Percentiles rank a stretch among this genome's conserved stretches.
Evolutionary conservation across 495 filamentous ascomycete genomes (phyloP).

Genomic region (Podospora pseudoanserina): DNA sequence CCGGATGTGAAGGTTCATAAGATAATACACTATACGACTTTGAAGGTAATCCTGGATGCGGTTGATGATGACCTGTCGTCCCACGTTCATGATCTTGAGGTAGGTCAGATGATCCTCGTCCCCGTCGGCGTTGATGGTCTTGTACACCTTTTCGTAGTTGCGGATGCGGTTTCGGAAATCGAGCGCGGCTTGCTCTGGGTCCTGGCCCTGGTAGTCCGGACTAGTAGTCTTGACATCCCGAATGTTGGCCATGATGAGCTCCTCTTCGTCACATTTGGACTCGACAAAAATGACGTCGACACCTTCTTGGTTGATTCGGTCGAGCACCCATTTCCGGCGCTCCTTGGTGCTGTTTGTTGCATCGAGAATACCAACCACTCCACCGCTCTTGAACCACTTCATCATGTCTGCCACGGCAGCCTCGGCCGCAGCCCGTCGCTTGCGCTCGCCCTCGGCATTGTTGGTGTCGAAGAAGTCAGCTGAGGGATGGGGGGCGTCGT

Average conservation of each 20-base stretch:
- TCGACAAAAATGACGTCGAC: slow-evolving; percentile 94
- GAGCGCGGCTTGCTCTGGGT: slow-evolving; percentile 80
- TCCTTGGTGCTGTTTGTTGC: slow-evolving; percentile 91
- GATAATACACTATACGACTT: slow-evolving; percentile 92
- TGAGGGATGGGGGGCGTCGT: slow-evolving; percentile 76
- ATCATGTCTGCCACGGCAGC: slow-evolving; percentile 89
- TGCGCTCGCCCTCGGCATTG: slow-evolving; percentile 85
- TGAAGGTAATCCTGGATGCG: slow-evolving; percentile 95
- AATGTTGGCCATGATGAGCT: slow-evolving; percentile 94
- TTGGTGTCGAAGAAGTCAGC: slow-evolving; percentile 90
- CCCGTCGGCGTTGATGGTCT: slow-evolving; percentile 73
- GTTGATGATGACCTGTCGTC: slow-evolving; percentile 93
- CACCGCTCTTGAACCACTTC: slow-evolving; percentile 75
- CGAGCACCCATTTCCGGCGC: slow-evolving; percentile 86
- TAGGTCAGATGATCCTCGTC: slow-evolving; percentile 84
- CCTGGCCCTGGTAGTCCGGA: slow-evolving; percentile 90
- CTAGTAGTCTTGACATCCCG: slow-evolving; percentile 95
- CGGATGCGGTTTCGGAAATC: slow-evolving; percentile 93
- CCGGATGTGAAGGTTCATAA: slow-evolving; percentile 97
- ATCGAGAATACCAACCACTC: slow-evolving; percentile 86
- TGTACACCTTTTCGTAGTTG: slow-evolving; percentile 94
- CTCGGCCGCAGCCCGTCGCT: slow-evolving; percentile 81
- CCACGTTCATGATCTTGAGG: slow-evolving; percentile 95
- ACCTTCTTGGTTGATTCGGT: slow-evolving; percentile 64
- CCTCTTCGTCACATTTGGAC: slow-evolving; percentile 90